Base-by-base conservation (phyloP, 2,329 filamentous ascomycete species). In the Aureobasidium musti region DNA sequence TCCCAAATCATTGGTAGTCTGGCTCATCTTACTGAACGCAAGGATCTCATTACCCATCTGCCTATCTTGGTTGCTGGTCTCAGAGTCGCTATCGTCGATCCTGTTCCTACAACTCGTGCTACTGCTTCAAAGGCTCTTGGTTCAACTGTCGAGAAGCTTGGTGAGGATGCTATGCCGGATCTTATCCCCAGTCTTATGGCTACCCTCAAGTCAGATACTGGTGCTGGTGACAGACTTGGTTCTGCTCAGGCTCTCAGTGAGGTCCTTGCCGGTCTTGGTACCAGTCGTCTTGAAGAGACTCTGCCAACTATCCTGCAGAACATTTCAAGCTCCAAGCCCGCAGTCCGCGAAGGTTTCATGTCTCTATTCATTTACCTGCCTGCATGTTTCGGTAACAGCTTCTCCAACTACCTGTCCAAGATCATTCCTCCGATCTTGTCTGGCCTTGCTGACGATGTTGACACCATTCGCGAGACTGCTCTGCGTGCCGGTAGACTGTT, bases 331-430 rank as follows among this genome's bases (percentile, higher is more conserved):
- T 87, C 89, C 71, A 97, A 97, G 79, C 77, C 95, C 21, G 88
- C 92, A 65, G 92, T 99, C 70, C 89, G 95, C 73, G 95, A 99
- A 82, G 95, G 95, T 53, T 99, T 99, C 82, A 99, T 99, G 95
- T 97, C 95, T 8, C 85, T 99, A 47, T 99, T 99, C 80, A 98
- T 99, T 71, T 99, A 97, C 85, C 87, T 99, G 81, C 95, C 95
- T 14, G 95, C 97, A 63, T 99, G 95, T 80, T 99, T 99, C 74
- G 95, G 95, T 74, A 99, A 99, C 84, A 96, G 93, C 78, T 99
- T 99, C 75, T 90, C 95, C 72, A 92, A 92, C 75, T 99, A 99
- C 75, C 89, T 99, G 68, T 91, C 89, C 79, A 92, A 89, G 76
- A 97, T 99, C 73, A 97, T 99, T 72, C 96, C 95, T 21, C 91